These are phyloP conservation scores for Fusarium subglutinans DNA, from an alignment of 2,329 filamentous ascomycete genomes.

Conservation along the genomic window DNA sequence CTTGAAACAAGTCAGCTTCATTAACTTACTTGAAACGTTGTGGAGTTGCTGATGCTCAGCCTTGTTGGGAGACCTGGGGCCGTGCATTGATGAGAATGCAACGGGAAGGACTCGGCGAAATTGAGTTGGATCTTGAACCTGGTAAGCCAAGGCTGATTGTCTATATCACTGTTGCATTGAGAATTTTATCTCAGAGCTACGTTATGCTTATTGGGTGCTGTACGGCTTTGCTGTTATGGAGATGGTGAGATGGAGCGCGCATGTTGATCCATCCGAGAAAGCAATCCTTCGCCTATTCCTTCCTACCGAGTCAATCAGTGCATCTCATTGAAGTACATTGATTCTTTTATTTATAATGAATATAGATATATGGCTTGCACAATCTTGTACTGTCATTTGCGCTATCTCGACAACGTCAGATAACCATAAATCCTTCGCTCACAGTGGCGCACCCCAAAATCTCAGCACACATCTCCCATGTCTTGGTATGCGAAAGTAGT, in stretches of 20 bases:
- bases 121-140: not conserved
- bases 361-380: rapidly evolving
- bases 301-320: too few relatives aligned
- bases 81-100: not conserved
- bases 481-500: not conserved
- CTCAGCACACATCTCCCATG: not conserved
- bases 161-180: not conserved
- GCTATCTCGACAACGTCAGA: not conserved
- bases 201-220: not conserved
- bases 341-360: rapidly evolving
- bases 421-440: not conserved
- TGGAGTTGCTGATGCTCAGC: not conserved
- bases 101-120: not conserved
- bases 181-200: not conserved
- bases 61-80: not conserved
- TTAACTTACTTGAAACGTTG: slow-evolving; percentile 1
- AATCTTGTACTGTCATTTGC: not conserved
- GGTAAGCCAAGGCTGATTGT: not conserved
- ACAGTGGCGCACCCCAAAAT: not conserved
- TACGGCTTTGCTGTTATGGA: not conserved
- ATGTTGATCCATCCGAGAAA: not conserved
- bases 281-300: not conserved
- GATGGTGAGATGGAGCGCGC: not conserved
- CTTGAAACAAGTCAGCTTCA: not conserved
- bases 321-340: too few relatives aligned